Conservation (phyloP, 192 early-diverging fungal genomes). For the Geosiphon pyriformis region DNA sequence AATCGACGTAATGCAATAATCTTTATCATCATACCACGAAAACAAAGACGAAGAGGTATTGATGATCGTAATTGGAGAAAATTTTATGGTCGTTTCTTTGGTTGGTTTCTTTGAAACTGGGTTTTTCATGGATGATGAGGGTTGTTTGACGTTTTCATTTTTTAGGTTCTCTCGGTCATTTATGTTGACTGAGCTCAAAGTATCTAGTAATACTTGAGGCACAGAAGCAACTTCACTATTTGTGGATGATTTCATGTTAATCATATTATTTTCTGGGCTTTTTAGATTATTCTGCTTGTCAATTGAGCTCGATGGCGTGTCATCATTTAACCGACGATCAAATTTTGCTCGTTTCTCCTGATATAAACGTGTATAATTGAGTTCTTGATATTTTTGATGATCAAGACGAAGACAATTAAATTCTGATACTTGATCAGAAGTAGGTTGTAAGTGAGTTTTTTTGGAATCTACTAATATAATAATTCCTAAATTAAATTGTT, state of each 20-base stretch:
- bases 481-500: slow-evolving; percentile 10
- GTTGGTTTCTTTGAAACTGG: background rate
- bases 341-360: background rate
- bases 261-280: background rate
- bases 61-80: slow-evolving; percentile 17
- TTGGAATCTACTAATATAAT: slow-evolving; percentile 18
- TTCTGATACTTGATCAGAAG: slow-evolving; percentile 3
- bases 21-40: slow-evolving; percentile 9
- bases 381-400: background rate
- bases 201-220: no score
- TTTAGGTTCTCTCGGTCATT: background rate
- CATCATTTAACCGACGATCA: no score
- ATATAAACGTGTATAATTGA: background rate
- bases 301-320: no score
- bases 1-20: slow-evolving; percentile 1
- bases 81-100: background rate
- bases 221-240: background rate
- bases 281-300: no score
- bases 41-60: slow-evolving; percentile 24
- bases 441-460: slow-evolving; percentile 12
- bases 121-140: background rate
- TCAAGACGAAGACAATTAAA: slow-evolving; percentile 2
- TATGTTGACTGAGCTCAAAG: no score
- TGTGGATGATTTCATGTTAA: slow-evolving; percentile 8
- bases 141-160: background rate